Conservation (phyloP, 345 rosid genomes). For the Eucalyptus coolabah region DNA sequence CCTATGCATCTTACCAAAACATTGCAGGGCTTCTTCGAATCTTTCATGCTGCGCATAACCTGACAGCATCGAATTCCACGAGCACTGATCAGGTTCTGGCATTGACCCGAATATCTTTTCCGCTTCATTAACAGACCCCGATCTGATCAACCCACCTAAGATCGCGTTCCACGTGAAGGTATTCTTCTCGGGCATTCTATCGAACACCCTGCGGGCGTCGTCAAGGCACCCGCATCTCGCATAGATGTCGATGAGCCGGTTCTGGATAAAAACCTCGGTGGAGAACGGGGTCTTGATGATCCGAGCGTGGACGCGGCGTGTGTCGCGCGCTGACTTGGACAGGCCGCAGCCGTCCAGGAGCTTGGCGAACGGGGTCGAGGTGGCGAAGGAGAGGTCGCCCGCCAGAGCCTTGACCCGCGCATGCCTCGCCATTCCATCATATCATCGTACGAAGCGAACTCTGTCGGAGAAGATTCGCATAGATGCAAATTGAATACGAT, state of each 20-base stretch:
- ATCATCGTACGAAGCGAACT: background rate
- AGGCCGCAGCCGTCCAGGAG: conserved; percentile 50
- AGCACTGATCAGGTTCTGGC: conserved; percentile 62
- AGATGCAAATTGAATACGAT: background rate
- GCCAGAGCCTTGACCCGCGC: conserved; percentile 22
- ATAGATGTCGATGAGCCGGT: too few relatives aligned
- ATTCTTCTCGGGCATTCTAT: conserved; percentile 42
- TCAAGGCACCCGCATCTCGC: conserved; percentile 13
- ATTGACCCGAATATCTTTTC: conserved; percentile 25
- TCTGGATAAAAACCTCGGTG: too few relatives aligned
- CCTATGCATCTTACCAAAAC: conserved; percentile 46
- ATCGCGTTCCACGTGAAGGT: conserved; percentile 58
- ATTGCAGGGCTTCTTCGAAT: conserved; percentile 48
- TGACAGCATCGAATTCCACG: conserved; percentile 70
- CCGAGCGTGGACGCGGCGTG: background rate
- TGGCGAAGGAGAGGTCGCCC: conserved; percentile 15
- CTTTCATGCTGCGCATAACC: conserved; percentile 60
- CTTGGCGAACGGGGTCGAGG: conserved; percentile 56
- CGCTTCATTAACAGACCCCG: conserved; percentile 47
- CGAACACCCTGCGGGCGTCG: conserved; percentile 50
- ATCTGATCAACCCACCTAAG: conserved; percentile 29
- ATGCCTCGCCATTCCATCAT: conserved; percentile 51
- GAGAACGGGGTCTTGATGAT: too few relatives aligned
- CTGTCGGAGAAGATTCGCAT: background rate
- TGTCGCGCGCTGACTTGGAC: conserved; percentile 13